Evolutionary conservation across 164 flowering plant species (phyloP).

Genomic region (Kalanchoe fedtschenkoi): DNA sequence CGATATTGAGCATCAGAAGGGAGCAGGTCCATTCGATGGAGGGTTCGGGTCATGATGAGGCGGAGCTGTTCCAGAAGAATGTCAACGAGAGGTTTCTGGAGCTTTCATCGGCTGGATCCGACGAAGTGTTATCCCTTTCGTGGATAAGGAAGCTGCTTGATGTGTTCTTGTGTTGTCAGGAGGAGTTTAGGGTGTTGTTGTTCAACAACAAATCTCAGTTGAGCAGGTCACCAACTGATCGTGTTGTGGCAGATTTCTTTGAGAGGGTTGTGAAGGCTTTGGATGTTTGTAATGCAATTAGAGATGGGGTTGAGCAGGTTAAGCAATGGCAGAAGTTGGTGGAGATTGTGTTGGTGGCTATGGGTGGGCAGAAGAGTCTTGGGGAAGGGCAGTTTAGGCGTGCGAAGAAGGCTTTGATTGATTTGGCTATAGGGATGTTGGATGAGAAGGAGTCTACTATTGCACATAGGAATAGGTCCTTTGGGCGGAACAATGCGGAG

Average conservation of each 20-base stretch:
- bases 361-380: constrained; percentile 34
- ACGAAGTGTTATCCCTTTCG: constrained; percentile 47
- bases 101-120: constrained; percentile 24
- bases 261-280: constrained; percentile 61
- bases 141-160: constrained; percentile 74
- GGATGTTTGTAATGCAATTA: constrained; percentile 80
- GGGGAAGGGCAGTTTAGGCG: constrained; percentile 84
- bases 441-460: constrained; percentile 63
- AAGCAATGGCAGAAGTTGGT: constrained; percentile 70
- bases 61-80: constrained; percentile 59
- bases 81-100: constrained; percentile 46
- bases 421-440: constrained; percentile 67
- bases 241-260: constrained; percentile 15
- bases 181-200: constrained; percentile 24
- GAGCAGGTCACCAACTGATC: constrained; percentile 44
- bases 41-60: constrained; percentile 25
- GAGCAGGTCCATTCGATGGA: constrained; percentile 73
- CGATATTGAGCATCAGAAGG: constrained; percentile 54
- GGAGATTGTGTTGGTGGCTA: constrained; percentile 63
- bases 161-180: constrained; percentile 59
- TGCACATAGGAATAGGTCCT: constrained; percentile 69
- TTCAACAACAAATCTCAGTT: constrained; percentile 24
- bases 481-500: constrained; percentile 39
- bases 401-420: constrained; percentile 72
- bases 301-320: constrained; percentile 62